Base-by-base conservation (phyloP, 108 stramenopile species). In the Nitzschia palea region DNA sequence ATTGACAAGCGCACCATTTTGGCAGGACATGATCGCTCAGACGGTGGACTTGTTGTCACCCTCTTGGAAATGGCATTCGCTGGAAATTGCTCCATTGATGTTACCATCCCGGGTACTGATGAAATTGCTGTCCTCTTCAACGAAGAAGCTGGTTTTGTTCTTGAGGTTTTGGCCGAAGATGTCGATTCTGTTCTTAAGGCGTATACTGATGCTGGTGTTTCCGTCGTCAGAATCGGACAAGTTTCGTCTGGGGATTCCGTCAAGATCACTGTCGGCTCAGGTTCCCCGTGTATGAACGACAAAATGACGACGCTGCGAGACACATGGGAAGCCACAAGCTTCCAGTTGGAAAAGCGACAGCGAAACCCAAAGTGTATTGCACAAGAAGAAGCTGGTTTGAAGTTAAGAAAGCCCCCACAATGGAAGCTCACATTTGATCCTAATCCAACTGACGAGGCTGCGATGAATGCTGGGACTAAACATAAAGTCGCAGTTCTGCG, bases 1-100 rank as follows among this genome's bases (percentile, higher is more conserved):
- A 86, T 98, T 52, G 94, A 90, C 43, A 73, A 77, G 26, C 61
- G 84, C 32, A 78, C 59, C 36, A 78, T 99, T 44, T 81, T 96
- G 28, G 88, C 98, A 27, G 96, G 96, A 0, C 98, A 99, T 69
- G 98, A 99, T 78, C 80, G 95, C 55, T 96, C 95, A 27, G 98
- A 99, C 83, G 98, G 98, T 44, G 97, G 98, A 32, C 71, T 99
- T 51, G 83, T 81, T 26, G 90, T 93, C 32, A 77, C 88, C 5
- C 67, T 97, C 43, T 68, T 98, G 62, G 98, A 99, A 77, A 99
- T 99, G 99, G 99, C 99, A 2, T 96, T 99, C 68, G 94, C 97
- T 3, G 99, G 99, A 47, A 96, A 97, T 73, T 95, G 97, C 76
- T 93, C 96, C 40, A 75, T 99, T 30, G 82, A 88, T 32, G 93